phyloP scores from a whole-genome alignment of 1,139 yeast genomes.

The Suhomyces terraborum region DNA sequence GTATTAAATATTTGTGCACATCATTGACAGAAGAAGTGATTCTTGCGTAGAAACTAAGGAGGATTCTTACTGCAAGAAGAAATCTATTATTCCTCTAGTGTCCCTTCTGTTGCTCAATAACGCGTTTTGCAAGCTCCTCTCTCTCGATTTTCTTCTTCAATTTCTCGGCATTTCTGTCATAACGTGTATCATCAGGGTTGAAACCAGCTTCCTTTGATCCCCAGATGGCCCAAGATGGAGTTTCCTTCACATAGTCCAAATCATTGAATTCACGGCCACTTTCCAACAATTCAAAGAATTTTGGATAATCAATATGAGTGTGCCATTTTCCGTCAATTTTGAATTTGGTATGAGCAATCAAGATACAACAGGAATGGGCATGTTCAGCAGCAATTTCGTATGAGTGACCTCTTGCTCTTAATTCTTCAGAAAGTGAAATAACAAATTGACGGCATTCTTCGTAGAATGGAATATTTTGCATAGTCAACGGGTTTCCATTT shows the following conservation, averaged over 20 bases:
- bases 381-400: slow-evolving; percentile 94
- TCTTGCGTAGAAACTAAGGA: too few species aligned
- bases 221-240: slow-evolving; percentile 91
- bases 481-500: slow-evolving; percentile 85
- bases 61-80: not conserved
- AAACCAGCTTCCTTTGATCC: slow-evolving; percentile 87
- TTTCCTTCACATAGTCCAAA: slow-evolving; percentile 75
- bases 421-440: slow-evolving; percentile 56
- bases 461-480: slow-evolving; percentile 94
- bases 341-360: slow-evolving; percentile 77
- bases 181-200: slow-evolving; percentile 79
- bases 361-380: slow-evolving; percentile 91
- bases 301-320: slow-evolving; percentile 84
- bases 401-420: slow-evolving; percentile 60
- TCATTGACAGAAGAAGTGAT: too few species aligned
- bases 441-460: slow-evolving; percentile 87
- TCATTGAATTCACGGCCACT: slow-evolving; percentile 69
- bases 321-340: slow-evolving; percentile 75
- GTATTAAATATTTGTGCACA: too few species aligned
- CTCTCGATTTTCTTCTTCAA: slow-evolving; percentile 46
- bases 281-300: slow-evolving; percentile 69
- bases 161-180: slow-evolving; percentile 67
- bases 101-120: slow-evolving; percentile 4
- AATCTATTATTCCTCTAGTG: slow-evolving; percentile 8
- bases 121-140: slow-evolving; percentile 28